These are phyloP conservation scores for Boletales sp. DNA, from an alignment of 768 basidiomycete species.

Conservation along the genomic window DNA sequence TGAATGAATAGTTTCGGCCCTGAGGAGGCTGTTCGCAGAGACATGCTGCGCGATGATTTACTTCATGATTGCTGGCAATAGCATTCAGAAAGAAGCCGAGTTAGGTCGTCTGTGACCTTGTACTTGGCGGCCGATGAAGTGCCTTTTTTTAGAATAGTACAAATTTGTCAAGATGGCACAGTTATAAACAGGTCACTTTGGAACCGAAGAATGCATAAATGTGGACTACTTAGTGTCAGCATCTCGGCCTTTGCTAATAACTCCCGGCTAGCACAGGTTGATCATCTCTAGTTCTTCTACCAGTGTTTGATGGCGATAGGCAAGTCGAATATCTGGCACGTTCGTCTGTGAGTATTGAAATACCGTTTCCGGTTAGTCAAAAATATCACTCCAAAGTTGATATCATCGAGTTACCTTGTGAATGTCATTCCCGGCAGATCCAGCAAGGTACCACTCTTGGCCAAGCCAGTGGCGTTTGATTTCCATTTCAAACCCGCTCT, in stretches of 20 bases:
- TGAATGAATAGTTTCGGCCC: too few relatives aligned
- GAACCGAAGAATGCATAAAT: too few relatives aligned
- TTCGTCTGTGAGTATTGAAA: conserved; percentile 65
- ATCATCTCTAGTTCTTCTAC: conserved; percentile 81
- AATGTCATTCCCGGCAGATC: conserved; percentile 92
- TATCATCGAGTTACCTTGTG: conserved; percentile 63
- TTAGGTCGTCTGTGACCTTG: neutral
- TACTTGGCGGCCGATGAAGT: neutral
- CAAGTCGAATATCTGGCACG: conserved; percentile 86
- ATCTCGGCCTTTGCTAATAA: too few relatives aligned
- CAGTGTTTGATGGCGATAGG: conserved; percentile 89
- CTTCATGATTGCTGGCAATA: neutral
- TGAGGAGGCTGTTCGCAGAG: too few relatives aligned
- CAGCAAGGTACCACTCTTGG: conserved; percentile 88
- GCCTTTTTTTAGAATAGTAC: neutral
- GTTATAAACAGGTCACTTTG: too few relatives aligned
- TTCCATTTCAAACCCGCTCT: conserved; percentile 99
- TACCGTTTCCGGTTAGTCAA: conserved; percentile 1
- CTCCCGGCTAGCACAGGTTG: conserved; percentile 21
- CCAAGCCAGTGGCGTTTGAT: conserved; percentile 96
- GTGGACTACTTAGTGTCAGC: too few relatives aligned
- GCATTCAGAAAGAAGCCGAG: neutral
- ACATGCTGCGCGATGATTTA: too few relatives aligned
- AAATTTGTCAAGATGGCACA: neutral
- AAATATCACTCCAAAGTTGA: neutral